Evolutionary conservation across 345 rosid genomes (phyloP).

Genomic region (Brassica rapa): DNA sequence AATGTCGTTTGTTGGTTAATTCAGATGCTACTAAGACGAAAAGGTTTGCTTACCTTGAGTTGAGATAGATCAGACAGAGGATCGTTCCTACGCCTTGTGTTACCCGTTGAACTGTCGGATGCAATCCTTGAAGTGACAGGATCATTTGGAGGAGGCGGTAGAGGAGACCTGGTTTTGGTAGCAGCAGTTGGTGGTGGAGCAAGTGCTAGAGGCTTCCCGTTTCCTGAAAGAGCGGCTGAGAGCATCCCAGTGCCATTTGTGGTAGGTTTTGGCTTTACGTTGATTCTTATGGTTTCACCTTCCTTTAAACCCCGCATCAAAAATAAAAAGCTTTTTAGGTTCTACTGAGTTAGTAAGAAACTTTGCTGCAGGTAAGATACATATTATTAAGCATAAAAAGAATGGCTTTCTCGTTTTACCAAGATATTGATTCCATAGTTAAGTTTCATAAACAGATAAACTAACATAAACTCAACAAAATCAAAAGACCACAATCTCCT

Average conservation of each 20-base stretch:
- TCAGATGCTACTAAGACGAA: neutral
- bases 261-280: constrained; percentile 82
- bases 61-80: constrained; percentile 73
- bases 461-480: neutral
- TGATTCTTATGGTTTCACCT: constrained; percentile 97
- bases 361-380: neutral
- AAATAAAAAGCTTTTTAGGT: neutral
- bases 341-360: neutral
- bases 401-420: neutral
- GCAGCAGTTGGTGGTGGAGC: constrained; percentile 80
- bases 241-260: constrained; percentile 93
- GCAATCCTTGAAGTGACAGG: constrained; percentile 58
- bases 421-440: neutral
- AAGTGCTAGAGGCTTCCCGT: constrained; percentile 59
- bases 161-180: constrained; percentile 67
- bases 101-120: constrained; percentile 43
- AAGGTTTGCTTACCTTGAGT: constrained; percentile 60
- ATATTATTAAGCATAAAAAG: neutral
- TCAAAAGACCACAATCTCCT: neutral
- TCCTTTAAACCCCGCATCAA: constrained; percentile 57
- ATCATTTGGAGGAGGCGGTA: constrained; percentile 96
- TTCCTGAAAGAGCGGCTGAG: constrained; percentile 72
- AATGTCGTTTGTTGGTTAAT: neutral
- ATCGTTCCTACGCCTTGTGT: constrained; percentile 46
- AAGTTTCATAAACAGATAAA: neutral